A percentile compares a stretch with the other conserved stretches of the same genome.
These are phyloP conservation scores for Pittosporum tobira DNA, from an alignment of 129 eudicot species.

Conservation along the genomic window DNA sequence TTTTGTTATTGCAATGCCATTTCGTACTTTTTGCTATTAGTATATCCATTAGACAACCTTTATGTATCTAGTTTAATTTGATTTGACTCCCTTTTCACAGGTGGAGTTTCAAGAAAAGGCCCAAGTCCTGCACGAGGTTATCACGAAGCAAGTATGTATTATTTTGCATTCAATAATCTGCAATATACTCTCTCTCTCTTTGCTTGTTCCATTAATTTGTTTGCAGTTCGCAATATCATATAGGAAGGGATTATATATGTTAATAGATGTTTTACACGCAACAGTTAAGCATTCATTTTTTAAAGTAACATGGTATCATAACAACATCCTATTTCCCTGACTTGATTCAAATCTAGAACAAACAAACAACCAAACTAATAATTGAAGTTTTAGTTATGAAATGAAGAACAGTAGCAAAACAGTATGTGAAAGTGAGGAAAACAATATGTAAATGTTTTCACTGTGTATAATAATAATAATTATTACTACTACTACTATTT, in stretches of 20 bases:
- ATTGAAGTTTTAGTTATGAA: too few species aligned
- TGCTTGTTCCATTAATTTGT: too few species aligned
- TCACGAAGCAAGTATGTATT: slow-evolving; percentile 58
- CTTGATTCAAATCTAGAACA: too few species aligned
- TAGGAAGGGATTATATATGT: not conserved
- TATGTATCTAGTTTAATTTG: not conserved
- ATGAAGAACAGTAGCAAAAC: too few species aligned
- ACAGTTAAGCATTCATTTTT: not conserved
- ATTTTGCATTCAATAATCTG: too few species aligned
- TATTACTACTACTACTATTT: too few species aligned
- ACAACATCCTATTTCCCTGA: too few species aligned
- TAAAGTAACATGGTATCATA: not conserved
- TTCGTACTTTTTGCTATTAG: not conserved
- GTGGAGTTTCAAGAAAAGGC: slow-evolving; percentile 67
- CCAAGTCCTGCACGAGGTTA: slow-evolving; percentile 60
- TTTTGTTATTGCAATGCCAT: not conserved
- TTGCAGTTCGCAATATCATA: not conserved
- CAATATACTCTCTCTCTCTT: too few species aligned
- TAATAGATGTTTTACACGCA: not conserved
- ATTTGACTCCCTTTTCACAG: slow-evolving; percentile 25
- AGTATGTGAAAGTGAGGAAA: too few species aligned
- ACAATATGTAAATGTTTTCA: too few species aligned
- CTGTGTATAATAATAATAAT: too few species aligned
- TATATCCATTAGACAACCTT: not conserved
- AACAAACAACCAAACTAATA: too few species aligned